These are phyloP conservation scores for Boletus reticulatus DNA, from an alignment of 768 basidiomycete species.

Conservation along the genomic window DNA sequence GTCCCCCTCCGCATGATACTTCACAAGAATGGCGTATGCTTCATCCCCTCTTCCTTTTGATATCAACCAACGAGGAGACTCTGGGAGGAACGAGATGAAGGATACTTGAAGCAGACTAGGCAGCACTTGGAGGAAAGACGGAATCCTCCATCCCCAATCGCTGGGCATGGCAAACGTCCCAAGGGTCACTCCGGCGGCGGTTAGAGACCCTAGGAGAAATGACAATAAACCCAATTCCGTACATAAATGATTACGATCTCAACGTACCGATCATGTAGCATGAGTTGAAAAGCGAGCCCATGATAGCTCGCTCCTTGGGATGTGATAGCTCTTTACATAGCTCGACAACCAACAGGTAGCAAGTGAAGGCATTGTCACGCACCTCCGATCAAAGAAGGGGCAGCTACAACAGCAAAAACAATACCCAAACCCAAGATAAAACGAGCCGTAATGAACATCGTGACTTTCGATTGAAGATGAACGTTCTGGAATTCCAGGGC, in stretches of 20 bases:
- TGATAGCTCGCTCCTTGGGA: conserved; percentile 9
- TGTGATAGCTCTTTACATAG: conserved; percentile 14
- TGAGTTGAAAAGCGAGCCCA: background rate
- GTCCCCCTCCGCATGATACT: conserved; percentile 63
- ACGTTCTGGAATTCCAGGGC: background rate
- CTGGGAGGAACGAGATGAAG: conserved; percentile 59
- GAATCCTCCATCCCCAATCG: conserved; percentile 68
- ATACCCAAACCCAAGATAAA: conserved; percentile 15
- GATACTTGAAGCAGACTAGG: conserved; percentile 51
- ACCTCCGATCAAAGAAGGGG: conserved; percentile 20
- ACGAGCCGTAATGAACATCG: conserved; percentile 14
- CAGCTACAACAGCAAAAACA: conserved; percentile 13
- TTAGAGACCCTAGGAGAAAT: conserved; percentile 4
- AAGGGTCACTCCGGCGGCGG: conserved; percentile 52
- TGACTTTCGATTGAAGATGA: background rate
- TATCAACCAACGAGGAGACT: conserved; percentile 64
- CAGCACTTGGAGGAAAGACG: conserved; percentile 50
- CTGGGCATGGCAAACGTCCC: conserved; percentile 58
- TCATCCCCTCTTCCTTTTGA: conserved; percentile 52
- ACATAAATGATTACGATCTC: background rate
- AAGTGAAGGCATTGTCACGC: background rate
- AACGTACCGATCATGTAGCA: conserved; percentile 4
- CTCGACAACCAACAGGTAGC: background rate
- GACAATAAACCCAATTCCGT: too few relatives aligned
- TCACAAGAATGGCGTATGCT: conserved; percentile 45